phyloP scores from a whole-genome alignment of 805 yeast species.

The Wickerhamiella bombiphila region DNA sequence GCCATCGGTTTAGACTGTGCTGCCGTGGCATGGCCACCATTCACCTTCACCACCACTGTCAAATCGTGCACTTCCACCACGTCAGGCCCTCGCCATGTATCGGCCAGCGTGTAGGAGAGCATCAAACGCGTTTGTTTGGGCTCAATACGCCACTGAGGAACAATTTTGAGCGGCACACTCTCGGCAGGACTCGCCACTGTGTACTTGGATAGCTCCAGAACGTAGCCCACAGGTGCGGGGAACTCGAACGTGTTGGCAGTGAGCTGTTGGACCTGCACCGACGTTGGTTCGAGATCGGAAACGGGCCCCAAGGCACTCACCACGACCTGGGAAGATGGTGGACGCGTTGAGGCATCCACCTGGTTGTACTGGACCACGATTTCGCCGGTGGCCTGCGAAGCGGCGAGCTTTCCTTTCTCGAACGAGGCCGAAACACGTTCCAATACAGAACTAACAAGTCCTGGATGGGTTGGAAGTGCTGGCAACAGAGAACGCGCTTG shows the following conservation, averaged over 20 bases:
- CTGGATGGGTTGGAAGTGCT: constrained; percentile 18
- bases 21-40: constrained; percentile 41
- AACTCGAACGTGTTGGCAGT: constrained; percentile 11
- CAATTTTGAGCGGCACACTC: constrained; percentile 50
- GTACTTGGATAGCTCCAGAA: constrained; percentile 51
- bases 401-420: constrained; percentile 46
- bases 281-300: constrained; percentile 15
- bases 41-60: constrained; percentile 44
- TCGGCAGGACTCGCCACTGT: constrained; percentile 29
- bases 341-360: constrained; percentile 9
- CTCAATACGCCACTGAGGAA: constrained; percentile 86
- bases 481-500: constrained; percentile 18
- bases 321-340: constrained; percentile 2
- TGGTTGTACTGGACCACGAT: constrained; percentile 33
- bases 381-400: constrained; percentile 67
- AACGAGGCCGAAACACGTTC: constrained; percentile 67
- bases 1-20: constrained; percentile 91
- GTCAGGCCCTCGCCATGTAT: constrained; percentile 28
- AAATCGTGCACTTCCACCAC: constrained; percentile 41
- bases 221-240: constrained; percentile 31
- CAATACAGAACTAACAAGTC: constrained; percentile 64
- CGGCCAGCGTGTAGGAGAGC: constrained; percentile 48
- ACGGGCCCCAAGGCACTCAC: constrained; percentile 14
- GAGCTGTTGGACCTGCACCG: constrained; percentile 5
- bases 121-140: constrained; percentile 73